phyloP scores from a whole-genome alignment of 768 basidiomycete genomes.

The Favolaschia claudopus region DNA sequence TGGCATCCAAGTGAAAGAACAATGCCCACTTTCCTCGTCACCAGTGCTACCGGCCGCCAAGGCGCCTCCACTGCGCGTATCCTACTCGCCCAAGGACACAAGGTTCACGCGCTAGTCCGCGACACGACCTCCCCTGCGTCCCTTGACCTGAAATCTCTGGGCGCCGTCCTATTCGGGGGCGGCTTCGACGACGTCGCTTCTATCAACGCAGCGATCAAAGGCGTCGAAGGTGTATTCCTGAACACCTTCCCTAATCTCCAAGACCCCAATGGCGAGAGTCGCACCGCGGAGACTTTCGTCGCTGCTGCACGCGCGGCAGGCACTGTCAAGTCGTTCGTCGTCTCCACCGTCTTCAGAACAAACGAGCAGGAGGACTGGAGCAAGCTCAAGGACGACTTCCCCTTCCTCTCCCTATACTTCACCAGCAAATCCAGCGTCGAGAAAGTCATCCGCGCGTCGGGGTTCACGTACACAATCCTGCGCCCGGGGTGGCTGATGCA shows the following conservation, averaged over 20 bases:
- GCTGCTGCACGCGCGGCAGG: slow-evolving; percentile 18
- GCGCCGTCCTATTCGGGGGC: slow-evolving; percentile 20
- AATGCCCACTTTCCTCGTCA: slow-evolving; percentile 23
- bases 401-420: slow-evolving; percentile 21
- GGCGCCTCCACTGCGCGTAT: slow-evolving; percentile 17
- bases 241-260: slow-evolving; percentile 20
- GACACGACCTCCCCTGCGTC: slow-evolving; percentile 5
- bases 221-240: slow-evolving; percentile 22
- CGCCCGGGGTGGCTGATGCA: slow-evolving; percentile 22
- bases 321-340: slow-evolving; percentile 17
- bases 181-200: slow-evolving; percentile 12
- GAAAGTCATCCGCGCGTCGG: slow-evolving; percentile 18
- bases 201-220: slow-evolving; percentile 15
- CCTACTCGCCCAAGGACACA: slow-evolving; percentile 14
- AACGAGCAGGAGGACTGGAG: neutral
- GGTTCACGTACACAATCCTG: slow-evolving; percentile 20
- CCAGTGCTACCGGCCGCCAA: slow-evolving; percentile 23
- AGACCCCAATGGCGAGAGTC: slow-evolving; percentile 8
- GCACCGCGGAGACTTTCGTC: slow-evolving; percentile 10
- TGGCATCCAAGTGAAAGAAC: no score
- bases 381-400: neutral
- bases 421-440: slow-evolving; percentile 19
- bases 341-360: slow-evolving; percentile 13
- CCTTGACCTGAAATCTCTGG: slow-evolving; percentile 4
- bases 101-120: slow-evolving; percentile 19